Conservation (phyloP, 1,139 yeast species). For the Wickerhamiella pararugosa region DNA sequence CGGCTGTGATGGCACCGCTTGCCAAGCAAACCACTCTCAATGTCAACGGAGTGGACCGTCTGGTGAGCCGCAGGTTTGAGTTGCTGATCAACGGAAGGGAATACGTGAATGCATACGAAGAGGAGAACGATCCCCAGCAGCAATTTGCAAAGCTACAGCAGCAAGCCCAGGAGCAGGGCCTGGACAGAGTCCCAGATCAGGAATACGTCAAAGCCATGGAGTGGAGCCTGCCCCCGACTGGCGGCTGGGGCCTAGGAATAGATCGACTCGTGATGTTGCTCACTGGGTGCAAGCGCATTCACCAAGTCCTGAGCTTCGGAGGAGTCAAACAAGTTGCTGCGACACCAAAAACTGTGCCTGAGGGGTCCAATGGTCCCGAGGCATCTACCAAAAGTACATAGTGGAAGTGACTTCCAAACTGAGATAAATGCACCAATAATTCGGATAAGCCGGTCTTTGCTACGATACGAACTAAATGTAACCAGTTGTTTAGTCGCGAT, state of each 20-base stretch:
- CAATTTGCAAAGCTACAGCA: constrained; percentile 46
- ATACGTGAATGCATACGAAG: constrained; percentile 88
- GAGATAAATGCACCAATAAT: no score
- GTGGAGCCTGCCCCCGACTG: constrained; percentile 93
- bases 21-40: constrained; percentile 43
- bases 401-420: no score
- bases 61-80: constrained; percentile 62
- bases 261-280: constrained; percentile 78
- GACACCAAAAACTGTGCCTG: no score
- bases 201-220: constrained; percentile 63
- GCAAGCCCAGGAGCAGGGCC: constrained; percentile 42
- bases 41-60: constrained; percentile 22
- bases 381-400: no score
- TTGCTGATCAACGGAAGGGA: constrained; percentile 69
- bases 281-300: constrained; percentile 50
- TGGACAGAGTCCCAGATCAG: constrained; percentile 57
- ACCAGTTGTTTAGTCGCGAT: no score
- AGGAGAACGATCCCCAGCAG: constrained; percentile 71
- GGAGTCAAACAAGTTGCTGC: constrained; percentile 26
- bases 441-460: no score
- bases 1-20: constrained; percentile 71
- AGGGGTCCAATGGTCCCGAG: no score
- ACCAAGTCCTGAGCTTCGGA: constrained; percentile 73
- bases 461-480: no score
- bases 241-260: constrained; percentile 95